Base-by-base conservation (phyloP, 768 basidiomycete genomes). In the Phlegmacium glaucopus region DNA sequence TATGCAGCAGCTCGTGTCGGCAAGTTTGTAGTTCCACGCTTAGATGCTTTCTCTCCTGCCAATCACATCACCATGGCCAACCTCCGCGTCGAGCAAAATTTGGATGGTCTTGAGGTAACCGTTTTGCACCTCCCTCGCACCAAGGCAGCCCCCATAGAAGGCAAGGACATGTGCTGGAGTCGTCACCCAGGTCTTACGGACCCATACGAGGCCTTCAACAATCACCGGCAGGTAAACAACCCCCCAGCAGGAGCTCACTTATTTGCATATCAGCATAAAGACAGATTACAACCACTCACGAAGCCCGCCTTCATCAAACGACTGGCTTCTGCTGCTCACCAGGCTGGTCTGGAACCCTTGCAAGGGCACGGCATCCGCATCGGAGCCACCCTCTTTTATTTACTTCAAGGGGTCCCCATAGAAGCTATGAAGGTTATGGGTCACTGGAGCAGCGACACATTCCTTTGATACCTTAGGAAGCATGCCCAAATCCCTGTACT, bases 361-460 rank as follows among this genome's bases (percentile, higher is more conserved):
- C 49, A 59, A 28, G 60, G 61, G 2, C 68, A 70, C 39, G 49
- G 61, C 22, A 54, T 60, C 37, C 48, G 53, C 47, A 55, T 55
- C 52, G 57, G 59, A 11, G 28, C 59, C 9, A 69, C 67, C 1
- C 52, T 71, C 1, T 62, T 66, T 44, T 70, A 68, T 45, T 57
- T 71, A 1, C 61, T 72, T 8, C 50, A 57, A 3, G 63, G 65
- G 1, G 39, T 63, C 0, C 62, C 68, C 2, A 63, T 72, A 39
- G 63, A 68, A 2, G 62, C 63, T n/a, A n/a, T n/a, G n/a, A n/a
- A n/a, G n/a, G n/a, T n/a, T n/a, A n/a, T n/a, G n/a, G n/a, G n/a
- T n/a, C n/a, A n/a, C n/a, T n/a, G n/a, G n/a, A n/a, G n/a, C n/a
- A n/a, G n/a, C n/a, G n/a, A n/a, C n/a, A n/a, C n/a, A n/a, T n/a